Evolutionary conservation across 169 alveolate genomes (phyloP).

Genomic region (Babesia ovata): DNA sequence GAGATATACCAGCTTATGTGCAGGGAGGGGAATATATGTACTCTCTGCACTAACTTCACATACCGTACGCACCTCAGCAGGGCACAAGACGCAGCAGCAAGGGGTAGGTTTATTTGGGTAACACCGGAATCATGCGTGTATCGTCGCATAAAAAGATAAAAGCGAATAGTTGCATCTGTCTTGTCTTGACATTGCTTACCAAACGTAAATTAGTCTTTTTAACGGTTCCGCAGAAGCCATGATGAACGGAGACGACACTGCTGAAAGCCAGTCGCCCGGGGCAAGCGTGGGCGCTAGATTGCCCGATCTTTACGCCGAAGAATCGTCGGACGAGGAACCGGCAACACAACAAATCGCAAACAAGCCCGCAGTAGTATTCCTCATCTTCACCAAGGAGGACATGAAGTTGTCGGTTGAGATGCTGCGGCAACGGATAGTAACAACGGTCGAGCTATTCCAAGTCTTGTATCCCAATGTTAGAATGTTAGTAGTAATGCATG

Average conservation of each 20-base stretch:
- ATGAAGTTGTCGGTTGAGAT: conserved; percentile 2
- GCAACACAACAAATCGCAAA: not conserved
- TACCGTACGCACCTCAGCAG: conserved; percentile 52
- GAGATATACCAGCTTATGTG: conserved; percentile 27
- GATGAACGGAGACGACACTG: not conserved
- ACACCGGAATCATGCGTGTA: not conserved
- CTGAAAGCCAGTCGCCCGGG: not conserved
- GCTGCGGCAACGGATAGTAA: conserved; percentile 23
- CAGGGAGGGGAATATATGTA: conserved; percentile 29
- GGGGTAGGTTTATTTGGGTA: conserved; percentile 11
- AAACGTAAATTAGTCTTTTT: not conserved
- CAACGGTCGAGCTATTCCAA: conserved; percentile 27
- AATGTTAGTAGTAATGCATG: conserved; percentile 43
- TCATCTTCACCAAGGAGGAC: conserved; percentile 58
- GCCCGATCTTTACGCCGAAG: conserved; percentile 2
- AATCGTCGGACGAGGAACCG: conserved; percentile 38
- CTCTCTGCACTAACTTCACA: conserved; percentile 40
- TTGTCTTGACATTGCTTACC: not conserved
- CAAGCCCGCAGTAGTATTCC: conserved; percentile 27
- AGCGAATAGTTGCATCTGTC: not conserved
- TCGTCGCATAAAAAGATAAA: not conserved
- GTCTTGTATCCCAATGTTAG: conserved; percentile 11
- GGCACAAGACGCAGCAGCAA: conserved; percentile 4
- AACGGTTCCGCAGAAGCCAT: not conserved
- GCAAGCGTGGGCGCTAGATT: not conserved